These are phyloP conservation scores for Capsicum chinense DNA, from an alignment of 257 asterid species.

Conservation along the genomic window DNA sequence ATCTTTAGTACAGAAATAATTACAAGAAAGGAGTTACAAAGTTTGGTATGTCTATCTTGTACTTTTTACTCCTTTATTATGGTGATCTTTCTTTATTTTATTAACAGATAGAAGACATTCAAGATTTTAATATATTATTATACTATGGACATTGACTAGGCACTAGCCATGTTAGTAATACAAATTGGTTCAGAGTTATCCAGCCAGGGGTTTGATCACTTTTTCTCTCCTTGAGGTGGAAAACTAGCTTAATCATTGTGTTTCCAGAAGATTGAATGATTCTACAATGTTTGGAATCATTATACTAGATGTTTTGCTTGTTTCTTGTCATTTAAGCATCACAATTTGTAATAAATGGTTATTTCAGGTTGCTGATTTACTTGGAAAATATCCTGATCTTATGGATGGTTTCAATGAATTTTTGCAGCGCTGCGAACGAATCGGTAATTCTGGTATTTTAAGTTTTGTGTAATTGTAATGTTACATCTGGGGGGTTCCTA, in stretches of 20 bases:
- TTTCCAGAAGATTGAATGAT: not conserved
- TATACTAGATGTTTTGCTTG: not conserved
- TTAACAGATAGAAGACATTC: not conserved
- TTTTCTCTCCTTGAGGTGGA: not conserved
- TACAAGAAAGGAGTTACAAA: constrained; percentile 42
- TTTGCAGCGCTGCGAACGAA: constrained; percentile 76
- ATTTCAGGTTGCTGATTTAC: constrained; percentile 73
- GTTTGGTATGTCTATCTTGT: constrained; percentile 37
- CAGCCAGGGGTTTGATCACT: not conserved
- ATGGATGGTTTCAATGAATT: constrained; percentile 78
- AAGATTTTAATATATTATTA: not conserved
- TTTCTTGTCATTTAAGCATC: constrained; percentile 10
- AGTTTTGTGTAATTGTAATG: constrained; percentile 22
- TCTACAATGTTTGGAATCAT: not conserved
- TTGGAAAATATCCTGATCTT: constrained; percentile 81
- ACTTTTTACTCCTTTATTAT: not conserved
- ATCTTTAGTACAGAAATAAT: constrained; percentile 43
- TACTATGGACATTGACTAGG: constrained; percentile 25
- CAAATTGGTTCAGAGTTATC: constrained; percentile 10
- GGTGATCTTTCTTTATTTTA: not conserved
- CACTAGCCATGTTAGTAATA: not conserved
- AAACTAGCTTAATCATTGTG: not conserved
- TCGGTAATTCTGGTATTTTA: constrained; percentile 49
- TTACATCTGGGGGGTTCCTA: not conserved
- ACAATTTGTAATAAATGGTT: not conserved